Base-by-base conservation (phyloP, 306 rosid species). In the Heteromeles arbutifolia region DNA sequence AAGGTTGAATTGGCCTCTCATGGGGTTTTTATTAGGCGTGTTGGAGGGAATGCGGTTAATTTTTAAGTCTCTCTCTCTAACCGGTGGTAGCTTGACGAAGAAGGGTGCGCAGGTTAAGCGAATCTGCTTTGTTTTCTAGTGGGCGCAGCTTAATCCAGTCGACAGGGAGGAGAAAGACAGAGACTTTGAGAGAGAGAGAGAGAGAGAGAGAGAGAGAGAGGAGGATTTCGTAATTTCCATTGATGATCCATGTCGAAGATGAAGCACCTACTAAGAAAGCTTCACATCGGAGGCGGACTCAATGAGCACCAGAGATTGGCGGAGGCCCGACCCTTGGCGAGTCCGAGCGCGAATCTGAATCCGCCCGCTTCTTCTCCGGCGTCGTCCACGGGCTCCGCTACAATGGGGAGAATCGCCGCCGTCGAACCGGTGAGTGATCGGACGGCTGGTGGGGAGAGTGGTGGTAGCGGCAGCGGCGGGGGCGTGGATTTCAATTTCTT, bases 181-280 rank as follows among this genome's bases (percentile, higher is more conserved):
- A 53, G 44, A 53, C 41, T 37, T 7, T 37, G 77, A 79, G 65
- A 56, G 37, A 69, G 24, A 15, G 9, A 67, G 26, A 25, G 26
- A 25, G 26, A 25, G 26, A 25, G 63, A 57, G 5, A 11, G 24
- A 19, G 25, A 54, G 41, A 58, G 67, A 78, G 62, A 71, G 66
- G 67, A 24, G 18, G 22, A 69, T 8, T 66, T 48, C 48, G 26
- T 69, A n/a, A 56, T 82, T 10, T 62, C 65, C 66, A 74, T 85
- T 87, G 76, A 92, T 92, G 96, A 90, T 85, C 89, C 45, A 90
- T 96, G 99, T 88, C 99, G 74, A 88, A 81, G 82, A 92, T 96
- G 99, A 96, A 90, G 85, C 98, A 96, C 72, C 88, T 96, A 13
- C 97, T 96, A 2, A 67, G 98, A 81, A 96, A 90, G 88, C 99